Evolutionary conservation across 1,284 basidiomycete genomes (phyloP).

Genomic region (Ceratobasidium sp.): DNA sequence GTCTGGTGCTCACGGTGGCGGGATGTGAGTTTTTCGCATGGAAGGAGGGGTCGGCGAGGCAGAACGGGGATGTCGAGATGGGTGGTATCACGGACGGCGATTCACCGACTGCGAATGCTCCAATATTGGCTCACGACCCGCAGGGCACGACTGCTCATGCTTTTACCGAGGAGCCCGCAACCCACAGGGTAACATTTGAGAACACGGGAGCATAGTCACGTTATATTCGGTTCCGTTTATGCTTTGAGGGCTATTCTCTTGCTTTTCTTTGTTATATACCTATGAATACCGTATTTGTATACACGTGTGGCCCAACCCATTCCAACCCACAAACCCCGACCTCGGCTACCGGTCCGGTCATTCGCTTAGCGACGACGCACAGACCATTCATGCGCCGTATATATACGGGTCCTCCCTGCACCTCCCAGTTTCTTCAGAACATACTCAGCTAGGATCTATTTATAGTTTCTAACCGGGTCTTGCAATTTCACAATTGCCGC

Average conservation of each 20-base stretch:
- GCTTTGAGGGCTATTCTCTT: too few species aligned
- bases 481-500: conserved; percentile 46
- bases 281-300: too few species aligned
- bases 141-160: too few species aligned
- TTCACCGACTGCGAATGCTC: background rate
- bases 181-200: too few species aligned
- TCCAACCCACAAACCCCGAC: conserved; percentile 21
- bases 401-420: conserved; percentile 53
- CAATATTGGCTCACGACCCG: background rate
- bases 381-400: conserved; percentile 57
- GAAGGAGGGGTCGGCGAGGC: background rate
- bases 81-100: too few species aligned
- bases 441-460: conserved; percentile 91
- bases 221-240: too few species aligned
- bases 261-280: too few species aligned
- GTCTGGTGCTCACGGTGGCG: conserved; percentile 2
- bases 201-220: too few species aligned
- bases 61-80: background rate
- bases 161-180: too few species aligned
- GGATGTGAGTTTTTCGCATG: conserved; percentile 42
- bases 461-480: conserved; percentile 46
- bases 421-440: conserved; percentile 66
- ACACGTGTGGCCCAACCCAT: background rate
- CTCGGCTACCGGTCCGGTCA: conserved; percentile 17
- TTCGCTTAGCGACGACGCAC: conserved; percentile 52